Conservation (phyloP, 2,329 filamentous ascomycete genomes). For the Phaeosphaeria sp. region DNA sequence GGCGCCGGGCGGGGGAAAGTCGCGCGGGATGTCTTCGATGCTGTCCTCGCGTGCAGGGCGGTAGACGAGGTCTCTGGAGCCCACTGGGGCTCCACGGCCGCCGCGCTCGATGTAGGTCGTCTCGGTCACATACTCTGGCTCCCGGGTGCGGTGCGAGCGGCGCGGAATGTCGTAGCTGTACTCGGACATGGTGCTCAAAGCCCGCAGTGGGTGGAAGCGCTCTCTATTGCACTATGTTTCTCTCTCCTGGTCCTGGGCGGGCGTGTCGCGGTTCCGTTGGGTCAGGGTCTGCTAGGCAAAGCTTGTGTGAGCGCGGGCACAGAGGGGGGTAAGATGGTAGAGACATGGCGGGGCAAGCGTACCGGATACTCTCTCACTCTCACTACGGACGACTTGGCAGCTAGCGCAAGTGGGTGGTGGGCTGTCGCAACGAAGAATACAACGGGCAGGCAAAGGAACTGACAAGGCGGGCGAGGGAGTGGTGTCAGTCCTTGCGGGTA, state of each 20-base stretch:
- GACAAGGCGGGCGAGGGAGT: slow-evolving; percentile 28
- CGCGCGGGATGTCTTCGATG: slow-evolving; percentile 83
- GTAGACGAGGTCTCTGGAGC: slow-evolving; percentile 59
- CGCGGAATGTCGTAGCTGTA: slow-evolving; percentile 58
- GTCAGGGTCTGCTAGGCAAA: slow-evolving; percentile 20
- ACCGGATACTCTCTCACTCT: slow-evolving; percentile 23
- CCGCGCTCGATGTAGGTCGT: slow-evolving; percentile 59
- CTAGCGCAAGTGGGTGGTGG: slow-evolving; percentile 20
- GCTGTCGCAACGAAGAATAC: slow-evolving; percentile 33
- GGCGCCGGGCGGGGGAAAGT: slow-evolving; percentile 76
- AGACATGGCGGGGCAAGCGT: slow-evolving; percentile 12
- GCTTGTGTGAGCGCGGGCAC: slow-evolving; percentile 21
- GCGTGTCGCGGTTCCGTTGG: slow-evolving; percentile 5
- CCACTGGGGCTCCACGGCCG: slow-evolving; percentile 51
- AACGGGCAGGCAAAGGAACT: slow-evolving; percentile 28
- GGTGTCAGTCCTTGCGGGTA: slow-evolving; percentile 18
- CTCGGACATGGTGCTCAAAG: slow-evolving; percentile 52
- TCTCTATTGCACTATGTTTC: background rate
- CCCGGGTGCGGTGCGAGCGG: slow-evolving; percentile 51
- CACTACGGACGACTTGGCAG: slow-evolving; percentile 18
- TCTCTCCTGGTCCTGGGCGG: slow-evolving; percentile 16
- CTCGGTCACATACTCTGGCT: slow-evolving; percentile 59
- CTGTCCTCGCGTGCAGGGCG: slow-evolving; percentile 72
- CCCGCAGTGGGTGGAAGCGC: slow-evolving; percentile 13
- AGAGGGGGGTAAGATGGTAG: slow-evolving; percentile 4